Base-by-base conservation (phyloP, 139 green algal species). In the Micractinium sp. region DNA sequence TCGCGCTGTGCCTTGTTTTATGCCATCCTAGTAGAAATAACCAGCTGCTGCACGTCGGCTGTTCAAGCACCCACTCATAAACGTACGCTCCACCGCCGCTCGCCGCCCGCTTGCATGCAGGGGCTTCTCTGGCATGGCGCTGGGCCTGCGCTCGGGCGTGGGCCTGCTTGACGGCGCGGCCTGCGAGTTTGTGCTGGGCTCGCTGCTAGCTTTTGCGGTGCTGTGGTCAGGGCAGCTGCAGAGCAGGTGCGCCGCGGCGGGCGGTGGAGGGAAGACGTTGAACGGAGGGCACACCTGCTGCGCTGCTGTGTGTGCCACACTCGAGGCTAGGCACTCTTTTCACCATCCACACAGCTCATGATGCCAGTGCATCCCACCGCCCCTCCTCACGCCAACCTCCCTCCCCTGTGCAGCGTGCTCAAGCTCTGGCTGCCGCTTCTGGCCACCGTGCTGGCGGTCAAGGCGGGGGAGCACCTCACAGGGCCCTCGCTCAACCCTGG, bases 401-500 rank as follows among this genome's bases (percentile, higher is more conserved):
- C 19, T 67, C 0, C 18, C 23, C 13, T 14, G 16, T 56, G 75
- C 86, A 87, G 83, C 67, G 20, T n/a, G 27, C 83, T 87, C 3
- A 87, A 86, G 63, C 61, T 85, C 29, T 90, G 86, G 86, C 2
- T 90, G 0, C 78, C 86, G n/a, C 60, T 86, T 36, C 35, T 85
- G 29, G 77, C 86, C 9, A 90, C 86, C 0, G 77, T 90, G 20
- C 2, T 90, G 22, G 86, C 86, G 27, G 78, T 90, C 20, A 79
- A 86, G 61, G 61, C 63, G 20, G 86, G 86, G 18, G 77, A 74
- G 61, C 22, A 33, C 31, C 4, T 38, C 4, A 39, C 63, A 36
- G 86, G 86, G 36, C 86, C 86, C 1, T 90, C 86, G 2, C 86
- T 90, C 38, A 90, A 90, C 77, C 79, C 78, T 36, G 86, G 83